These are phyloP conservation scores for Candida succiphila DNA, from an alignment of 805 yeast species.

Conservation along the genomic window DNA sequence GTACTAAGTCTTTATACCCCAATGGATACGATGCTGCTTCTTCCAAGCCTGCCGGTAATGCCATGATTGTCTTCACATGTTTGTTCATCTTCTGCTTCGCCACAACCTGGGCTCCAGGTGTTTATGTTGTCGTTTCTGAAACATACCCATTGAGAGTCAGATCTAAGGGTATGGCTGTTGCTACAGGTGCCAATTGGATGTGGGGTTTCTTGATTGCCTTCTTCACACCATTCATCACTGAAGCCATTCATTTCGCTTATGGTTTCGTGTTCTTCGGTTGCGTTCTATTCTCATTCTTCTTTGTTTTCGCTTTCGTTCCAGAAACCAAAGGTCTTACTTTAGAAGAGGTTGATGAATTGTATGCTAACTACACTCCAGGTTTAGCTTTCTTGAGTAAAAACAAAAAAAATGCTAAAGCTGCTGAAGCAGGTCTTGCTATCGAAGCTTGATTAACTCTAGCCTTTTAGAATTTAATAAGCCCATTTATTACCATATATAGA, in stretches of 20 bases:
- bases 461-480: not conserved
- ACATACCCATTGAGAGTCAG: slow-evolving; percentile 60
- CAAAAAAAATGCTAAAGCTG: slow-evolving; percentile 4
- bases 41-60: slow-evolving; percentile 32
- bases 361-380: slow-evolving; percentile 27
- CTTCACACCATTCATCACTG: slow-evolving; percentile 48
- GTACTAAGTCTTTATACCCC: slow-evolving; percentile 30
- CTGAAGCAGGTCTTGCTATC: not conserved
- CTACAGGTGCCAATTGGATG: slow-evolving; percentile 68
- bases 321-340: slow-evolving; percentile 62
- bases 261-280: slow-evolving; percentile 48
- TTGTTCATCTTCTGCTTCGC: slow-evolving; percentile 66
- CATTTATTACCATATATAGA: not conserved
- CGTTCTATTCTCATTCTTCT: slow-evolving; percentile 43
- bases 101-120: slow-evolving; percentile 67
- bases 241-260: slow-evolving; percentile 39
- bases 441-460: not conserved
- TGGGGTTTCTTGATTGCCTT: slow-evolving; percentile 62
- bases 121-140: slow-evolving; percentile 50
- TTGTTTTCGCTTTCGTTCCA: slow-evolving; percentile 45
- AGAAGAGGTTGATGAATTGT: slow-evolving; percentile 60
- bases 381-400: slow-evolving; percentile 14
- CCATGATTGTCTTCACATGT: slow-evolving; percentile 42
- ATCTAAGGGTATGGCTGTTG: slow-evolving; percentile 56
- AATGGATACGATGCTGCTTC: slow-evolving; percentile 29